Conservation (phyloP, 306 rosid genomes). For the Ziziphus jujuba region DNA sequence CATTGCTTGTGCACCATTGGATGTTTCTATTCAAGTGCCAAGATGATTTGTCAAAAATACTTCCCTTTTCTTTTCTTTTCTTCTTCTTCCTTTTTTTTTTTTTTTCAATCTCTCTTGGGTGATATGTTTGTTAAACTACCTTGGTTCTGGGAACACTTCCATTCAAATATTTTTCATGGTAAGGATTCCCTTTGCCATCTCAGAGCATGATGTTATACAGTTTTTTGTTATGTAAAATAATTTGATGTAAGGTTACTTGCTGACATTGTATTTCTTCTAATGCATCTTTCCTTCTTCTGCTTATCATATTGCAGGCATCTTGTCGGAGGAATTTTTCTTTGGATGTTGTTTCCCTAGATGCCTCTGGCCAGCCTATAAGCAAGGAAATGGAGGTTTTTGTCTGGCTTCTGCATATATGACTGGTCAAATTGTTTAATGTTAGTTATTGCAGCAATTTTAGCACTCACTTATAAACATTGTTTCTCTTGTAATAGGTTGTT, state of each 20-base stretch:
- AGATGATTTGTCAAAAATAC: too few species aligned
- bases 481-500: constrained; percentile 56
- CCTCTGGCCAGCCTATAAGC: constrained; percentile 59
- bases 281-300: constrained; percentile 26
- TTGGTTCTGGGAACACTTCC: too few species aligned
- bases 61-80: too few species aligned
- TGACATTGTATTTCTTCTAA: constrained; percentile 23
- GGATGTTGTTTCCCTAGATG: constrained; percentile 67
- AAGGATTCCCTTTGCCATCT: neutral
- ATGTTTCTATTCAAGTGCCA: too few species aligned
- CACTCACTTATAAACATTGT: constrained; percentile 17
- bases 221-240: neutral
- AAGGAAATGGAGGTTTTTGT: constrained; percentile 68
- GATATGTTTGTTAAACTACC: too few species aligned
- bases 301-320: constrained; percentile 69
- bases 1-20: too few species aligned
- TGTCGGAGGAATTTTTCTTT: constrained; percentile 88
- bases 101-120: too few species aligned
- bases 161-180: neutral
- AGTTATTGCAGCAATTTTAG: constrained; percentile 8
- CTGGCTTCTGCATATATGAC: constrained; percentile 15
- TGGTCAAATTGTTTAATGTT: constrained; percentile 18
- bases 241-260: constrained; percentile 1
- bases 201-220: neutral
- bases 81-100: too few species aligned